Conservation (phyloP, 2,329 filamentous ascomycete species). For the Ceratocystis eucalypticola region DNA sequence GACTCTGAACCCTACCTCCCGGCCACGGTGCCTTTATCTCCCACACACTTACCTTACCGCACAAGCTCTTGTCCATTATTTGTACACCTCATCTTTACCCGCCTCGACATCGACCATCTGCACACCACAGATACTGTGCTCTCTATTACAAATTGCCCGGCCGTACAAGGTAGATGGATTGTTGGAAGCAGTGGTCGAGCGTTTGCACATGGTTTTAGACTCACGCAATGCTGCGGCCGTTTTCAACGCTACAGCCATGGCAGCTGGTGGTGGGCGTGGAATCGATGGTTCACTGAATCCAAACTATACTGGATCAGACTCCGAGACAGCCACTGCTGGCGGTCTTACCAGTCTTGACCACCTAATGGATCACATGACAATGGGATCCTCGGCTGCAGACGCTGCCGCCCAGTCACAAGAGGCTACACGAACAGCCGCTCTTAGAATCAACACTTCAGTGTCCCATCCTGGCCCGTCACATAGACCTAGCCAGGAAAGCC, state of each 20-base stretch:
- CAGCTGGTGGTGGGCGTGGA: constrained; percentile 78
- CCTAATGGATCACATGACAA: constrained; percentile 13
- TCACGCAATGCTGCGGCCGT: constrained; percentile 90
- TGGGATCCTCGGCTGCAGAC: constrained; percentile 8
- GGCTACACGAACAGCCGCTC: constrained; percentile 28
- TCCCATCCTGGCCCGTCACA: constrained; percentile 22
- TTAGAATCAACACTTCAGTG: constrained; percentile 38
- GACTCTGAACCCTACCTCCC: constrained; percentile 45
- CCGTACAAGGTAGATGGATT: constrained; percentile 90
- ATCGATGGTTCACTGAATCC: constrained; percentile 55
- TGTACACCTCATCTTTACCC: constrained; percentile 86
- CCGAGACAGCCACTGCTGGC: constrained; percentile 24
- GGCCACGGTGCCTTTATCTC: constrained; percentile 79
- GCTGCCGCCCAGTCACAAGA: constrained; percentile 8
- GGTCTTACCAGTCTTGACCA: constrained; percentile 12
- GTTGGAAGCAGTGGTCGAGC: constrained; percentile 81
- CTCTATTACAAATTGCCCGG: constrained; percentile 79
- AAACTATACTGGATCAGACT: constrained; percentile 40
- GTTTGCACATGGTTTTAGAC: constrained; percentile 77
- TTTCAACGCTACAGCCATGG: constrained; percentile 97
- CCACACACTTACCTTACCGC: constrained; percentile 85
- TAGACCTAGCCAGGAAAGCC: constrained; percentile 34
- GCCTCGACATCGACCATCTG: constrained; percentile 62
- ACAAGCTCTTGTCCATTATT: constrained; percentile 77
- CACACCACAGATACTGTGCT: constrained; percentile 91